Evolutionary conservation across 192 early-diverging fungal species (phyloP).

Genomic region (Backusella tarrabulga): DNA sequence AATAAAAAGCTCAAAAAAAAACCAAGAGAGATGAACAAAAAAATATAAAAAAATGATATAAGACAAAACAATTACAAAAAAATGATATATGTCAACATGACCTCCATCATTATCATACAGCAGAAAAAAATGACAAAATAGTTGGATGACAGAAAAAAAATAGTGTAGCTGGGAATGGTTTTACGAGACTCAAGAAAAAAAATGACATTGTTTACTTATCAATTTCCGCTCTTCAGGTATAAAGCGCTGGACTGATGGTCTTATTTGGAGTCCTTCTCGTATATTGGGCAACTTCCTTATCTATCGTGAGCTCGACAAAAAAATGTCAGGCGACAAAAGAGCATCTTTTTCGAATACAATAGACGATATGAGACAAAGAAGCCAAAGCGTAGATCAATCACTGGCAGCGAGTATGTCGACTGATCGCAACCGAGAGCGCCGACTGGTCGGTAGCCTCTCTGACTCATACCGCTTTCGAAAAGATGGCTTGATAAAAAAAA

Average conservation of each 20-base stretch:
- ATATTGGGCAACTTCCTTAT: conserved; percentile 80
- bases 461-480: conserved; percentile 57
- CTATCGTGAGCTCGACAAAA: conserved; percentile 70
- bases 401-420: background rate
- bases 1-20: background rate
- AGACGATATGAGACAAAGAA: background rate
- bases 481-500: conserved; percentile 74
- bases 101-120: background rate
- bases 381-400: conserved; percentile 4
- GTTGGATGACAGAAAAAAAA: background rate
- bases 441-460: conserved; percentile 54
- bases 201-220: background rate
- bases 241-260: conserved; percentile 87
- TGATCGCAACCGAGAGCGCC: conserved; percentile 53
- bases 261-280: conserved; percentile 80
- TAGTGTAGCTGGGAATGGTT: background rate
- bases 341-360: conserved; percentile 5
- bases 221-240: conserved; percentile 44
- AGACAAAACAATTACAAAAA: background rate
- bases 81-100: background rate
- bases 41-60: background rate
- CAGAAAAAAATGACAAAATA: background rate
- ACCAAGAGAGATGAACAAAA: background rate
- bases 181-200: background rate
- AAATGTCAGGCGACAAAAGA: conserved; percentile 16